Conservation (phyloP, 306 rosid species). For the Castanea crenata region DNA sequence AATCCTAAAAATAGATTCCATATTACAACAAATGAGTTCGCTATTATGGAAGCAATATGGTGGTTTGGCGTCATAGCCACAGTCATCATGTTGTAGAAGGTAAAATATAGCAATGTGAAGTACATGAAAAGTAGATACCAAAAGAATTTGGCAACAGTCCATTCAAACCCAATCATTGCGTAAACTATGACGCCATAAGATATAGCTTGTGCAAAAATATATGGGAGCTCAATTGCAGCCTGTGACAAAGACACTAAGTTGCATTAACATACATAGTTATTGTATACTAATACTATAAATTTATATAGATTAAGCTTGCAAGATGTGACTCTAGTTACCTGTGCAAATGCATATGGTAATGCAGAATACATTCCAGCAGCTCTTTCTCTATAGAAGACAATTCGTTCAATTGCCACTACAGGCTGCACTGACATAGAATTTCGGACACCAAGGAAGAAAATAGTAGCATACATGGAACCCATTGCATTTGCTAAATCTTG, state of each 20-base stretch:
- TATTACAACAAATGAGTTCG: slow-evolving; percentile 39
- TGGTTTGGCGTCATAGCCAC: slow-evolving; percentile 58
- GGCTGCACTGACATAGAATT: slow-evolving; percentile 45
- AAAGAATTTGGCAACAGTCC: slow-evolving; percentile 49
- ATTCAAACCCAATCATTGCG: slow-evolving; percentile 64
- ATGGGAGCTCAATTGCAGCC: slow-evolving; percentile 61
- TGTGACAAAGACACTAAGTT: slow-evolving; percentile 15
- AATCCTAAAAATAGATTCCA: slow-evolving; percentile 70
- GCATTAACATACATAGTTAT: neutral
- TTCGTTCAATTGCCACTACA: slow-evolving; percentile 50
- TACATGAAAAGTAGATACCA: slow-evolving; percentile 58
- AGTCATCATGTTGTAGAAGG: slow-evolving; percentile 58
- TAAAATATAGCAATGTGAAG: slow-evolving; percentile 58
- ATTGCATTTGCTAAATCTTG: slow-evolving; percentile 38
- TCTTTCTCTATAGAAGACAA: slow-evolving; percentile 56
- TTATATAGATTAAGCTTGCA: too few species aligned
- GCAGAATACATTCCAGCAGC: slow-evolving; percentile 69
- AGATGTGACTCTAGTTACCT: slow-evolving; percentile 25
- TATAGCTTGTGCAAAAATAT: slow-evolving; percentile 37
- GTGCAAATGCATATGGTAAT: slow-evolving; percentile 58
- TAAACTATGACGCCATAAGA: slow-evolving; percentile 44
- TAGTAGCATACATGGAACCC: slow-evolving; percentile 53
- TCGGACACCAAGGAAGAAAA: slow-evolving; percentile 50
- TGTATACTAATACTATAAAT: too few species aligned
- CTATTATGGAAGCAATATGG: slow-evolving; percentile 49